These are phyloP conservation scores for Sphagnurus paluster DNA, from an alignment of 1,284 basidiomycete species.

Conservation along the genomic window DNA sequence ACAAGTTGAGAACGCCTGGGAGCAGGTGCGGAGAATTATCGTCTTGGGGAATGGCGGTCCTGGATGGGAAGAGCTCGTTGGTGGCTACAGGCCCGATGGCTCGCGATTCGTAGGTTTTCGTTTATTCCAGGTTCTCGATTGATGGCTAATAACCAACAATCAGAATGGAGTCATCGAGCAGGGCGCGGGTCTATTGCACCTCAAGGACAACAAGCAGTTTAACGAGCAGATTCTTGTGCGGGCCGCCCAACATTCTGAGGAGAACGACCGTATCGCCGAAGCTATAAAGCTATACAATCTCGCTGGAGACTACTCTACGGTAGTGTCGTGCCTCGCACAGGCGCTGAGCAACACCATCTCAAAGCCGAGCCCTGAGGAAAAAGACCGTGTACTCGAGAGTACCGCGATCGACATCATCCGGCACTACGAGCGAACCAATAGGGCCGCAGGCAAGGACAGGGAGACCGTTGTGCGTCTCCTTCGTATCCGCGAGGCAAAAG, in stretches of 20 bases:
- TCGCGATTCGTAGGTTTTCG: constrained; percentile 72
- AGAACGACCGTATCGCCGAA: constrained; percentile 81
- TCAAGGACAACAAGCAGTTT: constrained; percentile 73
- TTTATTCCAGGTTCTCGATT: background rate
- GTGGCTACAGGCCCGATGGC: constrained; percentile 88
- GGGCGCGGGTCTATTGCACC: constrained; percentile 74
- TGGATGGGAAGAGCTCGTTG: constrained; percentile 88
- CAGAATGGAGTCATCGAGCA: constrained; percentile 89
- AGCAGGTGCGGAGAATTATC: constrained; percentile 86
- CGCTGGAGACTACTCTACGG: constrained; percentile 88
- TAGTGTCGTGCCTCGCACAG: constrained; percentile 85
- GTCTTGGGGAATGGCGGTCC: constrained; percentile 84
- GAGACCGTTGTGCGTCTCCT: constrained; percentile 80
- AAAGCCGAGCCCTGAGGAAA: constrained; percentile 68
- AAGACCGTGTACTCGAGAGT: constrained; percentile 69
- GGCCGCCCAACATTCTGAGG: constrained; percentile 76
- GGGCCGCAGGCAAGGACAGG: constrained; percentile 73
- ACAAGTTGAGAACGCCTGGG: constrained; percentile 85
- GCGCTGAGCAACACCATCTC: constrained; percentile 86
- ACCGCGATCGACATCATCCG: constrained; percentile 84
- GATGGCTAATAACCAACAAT: background rate
- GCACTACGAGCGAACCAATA: constrained; percentile 84
- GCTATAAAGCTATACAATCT: constrained; percentile 97
- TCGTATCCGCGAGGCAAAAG: constrained; percentile 81
- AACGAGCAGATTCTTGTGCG: constrained; percentile 82